Conservation (phyloP, 2,329 filamentous ascomycete genomes). For the Cladophialophora exuberans region DNA sequence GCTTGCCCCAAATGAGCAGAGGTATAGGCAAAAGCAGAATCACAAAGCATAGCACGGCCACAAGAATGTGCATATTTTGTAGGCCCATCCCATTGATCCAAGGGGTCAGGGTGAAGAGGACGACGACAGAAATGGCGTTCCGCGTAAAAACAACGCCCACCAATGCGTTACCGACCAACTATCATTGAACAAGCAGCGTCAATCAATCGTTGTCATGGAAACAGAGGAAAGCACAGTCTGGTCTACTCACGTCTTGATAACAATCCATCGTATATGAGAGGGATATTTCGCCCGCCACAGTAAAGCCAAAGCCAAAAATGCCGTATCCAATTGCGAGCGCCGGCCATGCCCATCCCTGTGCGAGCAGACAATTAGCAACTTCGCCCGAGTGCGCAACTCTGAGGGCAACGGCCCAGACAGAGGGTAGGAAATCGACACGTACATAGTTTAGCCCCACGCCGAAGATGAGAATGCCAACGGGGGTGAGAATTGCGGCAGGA, state of each 20-base stretch:
- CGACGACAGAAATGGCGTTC: slow-evolving; percentile 46
- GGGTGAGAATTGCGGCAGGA: neutral
- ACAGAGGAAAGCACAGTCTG: neutral
- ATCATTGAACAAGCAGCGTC: neutral
- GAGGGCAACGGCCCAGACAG: too few species aligned
- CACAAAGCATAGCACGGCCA: too few species aligned
- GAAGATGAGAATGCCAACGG: neutral
- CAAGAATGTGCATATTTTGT: slow-evolving; percentile 43
- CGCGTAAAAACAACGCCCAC: slow-evolving; percentile 49
- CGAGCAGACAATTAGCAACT: too few species aligned
- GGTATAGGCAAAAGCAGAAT: too few species aligned
- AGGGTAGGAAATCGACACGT: too few species aligned
- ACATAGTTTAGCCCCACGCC: neutral
- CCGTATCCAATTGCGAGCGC: slow-evolving; percentile 37
- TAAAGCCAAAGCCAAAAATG: slow-evolving; percentile 41
- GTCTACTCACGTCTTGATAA: slow-evolving; percentile 35
- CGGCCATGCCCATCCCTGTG: slow-evolving; percentile 26
- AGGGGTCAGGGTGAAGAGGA: slow-evolving; percentile 50
- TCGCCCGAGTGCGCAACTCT: too few species aligned
- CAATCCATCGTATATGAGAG: slow-evolving; percentile 38
- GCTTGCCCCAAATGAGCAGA: too few species aligned
- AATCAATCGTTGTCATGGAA: neutral
- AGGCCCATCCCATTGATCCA: slow-evolving; percentile 45
- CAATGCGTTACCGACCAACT: slow-evolving; percentile 43
- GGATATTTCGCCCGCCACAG: slow-evolving; percentile 30